Conservation (phyloP, 495 filamentous ascomycete species). For the Annulohypoxylon moriforme region DNA sequence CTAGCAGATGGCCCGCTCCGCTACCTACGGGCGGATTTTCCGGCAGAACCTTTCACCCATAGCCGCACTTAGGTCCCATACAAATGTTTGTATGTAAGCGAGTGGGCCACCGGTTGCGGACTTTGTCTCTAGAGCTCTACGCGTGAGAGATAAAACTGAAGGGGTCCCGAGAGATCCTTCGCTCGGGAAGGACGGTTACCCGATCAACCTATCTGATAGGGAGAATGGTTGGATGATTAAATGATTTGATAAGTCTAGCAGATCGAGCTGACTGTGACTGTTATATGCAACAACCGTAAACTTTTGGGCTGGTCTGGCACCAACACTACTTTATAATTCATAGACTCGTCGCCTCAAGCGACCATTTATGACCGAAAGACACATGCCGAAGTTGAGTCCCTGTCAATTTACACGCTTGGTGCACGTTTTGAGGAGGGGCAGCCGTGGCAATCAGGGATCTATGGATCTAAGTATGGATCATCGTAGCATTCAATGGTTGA, state of each 20-base stretch:
- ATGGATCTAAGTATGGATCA: constrained; percentile 17
- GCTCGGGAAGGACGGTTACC: constrained; percentile 1
- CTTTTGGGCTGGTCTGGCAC: constrained; percentile 17
- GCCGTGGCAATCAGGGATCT: constrained; percentile 27
- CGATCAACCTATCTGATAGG: neutral
- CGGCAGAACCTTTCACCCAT: constrained; percentile 28
- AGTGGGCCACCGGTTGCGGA: constrained; percentile 26
- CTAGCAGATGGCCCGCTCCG: constrained; percentile 23
- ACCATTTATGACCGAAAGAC: constrained; percentile 9
- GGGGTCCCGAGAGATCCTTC: constrained; percentile 25
- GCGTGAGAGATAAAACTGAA: constrained; percentile 1
- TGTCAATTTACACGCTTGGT: constrained; percentile 22
- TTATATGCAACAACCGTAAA: constrained; percentile 15
- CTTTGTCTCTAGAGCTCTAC: constrained; percentile 12
- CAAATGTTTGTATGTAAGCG: constrained; percentile 8
- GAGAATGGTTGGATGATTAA: constrained; percentile 7
- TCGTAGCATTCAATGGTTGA: constrained; percentile 12
- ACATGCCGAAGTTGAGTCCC: constrained; percentile 41
- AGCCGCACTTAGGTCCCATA: constrained; percentile 2
- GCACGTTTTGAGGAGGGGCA: constrained; percentile 41
- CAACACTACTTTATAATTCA: constrained; percentile 15
- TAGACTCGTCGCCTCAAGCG: neutral
- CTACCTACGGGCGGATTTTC: constrained; percentile 16
- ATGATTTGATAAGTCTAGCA: constrained; percentile 8
- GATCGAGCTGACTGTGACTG: too few species aligned